Evolutionary conservation across 2,329 filamentous ascomycete genomes (phyloP).

Genomic region (Ascochyta rabiei): DNA sequence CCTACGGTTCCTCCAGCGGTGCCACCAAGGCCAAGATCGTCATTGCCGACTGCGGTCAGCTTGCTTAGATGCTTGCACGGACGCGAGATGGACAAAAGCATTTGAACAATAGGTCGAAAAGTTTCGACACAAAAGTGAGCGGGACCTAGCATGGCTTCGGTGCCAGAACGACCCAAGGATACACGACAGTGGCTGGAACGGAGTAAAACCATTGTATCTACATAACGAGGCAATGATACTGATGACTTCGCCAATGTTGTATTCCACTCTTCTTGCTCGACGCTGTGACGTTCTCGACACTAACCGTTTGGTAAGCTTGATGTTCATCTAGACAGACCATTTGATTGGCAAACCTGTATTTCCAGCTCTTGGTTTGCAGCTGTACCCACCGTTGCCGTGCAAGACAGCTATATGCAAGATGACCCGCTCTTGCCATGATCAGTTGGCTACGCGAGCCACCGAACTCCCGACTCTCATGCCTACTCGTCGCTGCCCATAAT

Average conservation of each 20-base stretch:
- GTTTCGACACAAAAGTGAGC: conserved; percentile 10
- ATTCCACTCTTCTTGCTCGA: background rate
- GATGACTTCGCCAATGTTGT: conserved; percentile 11
- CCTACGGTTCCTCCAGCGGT: conserved; percentile 30
- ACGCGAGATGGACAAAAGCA: conserved; percentile 16
- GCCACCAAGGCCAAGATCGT: conserved; percentile 28
- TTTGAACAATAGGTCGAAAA: conserved; percentile 15
- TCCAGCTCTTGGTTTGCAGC: background rate
- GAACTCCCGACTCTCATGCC: background rate
- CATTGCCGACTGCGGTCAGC: conserved; percentile 35
- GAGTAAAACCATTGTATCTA: conserved; percentile 18
- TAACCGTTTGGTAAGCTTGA: background rate
- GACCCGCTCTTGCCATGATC: background rate
- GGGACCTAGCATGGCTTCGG: conserved; percentile 16
- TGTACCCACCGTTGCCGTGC: background rate
- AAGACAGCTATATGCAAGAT: background rate
- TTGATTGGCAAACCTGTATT: background rate
- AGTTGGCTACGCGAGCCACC: background rate
- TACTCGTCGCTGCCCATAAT: background rate
- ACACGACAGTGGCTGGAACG: conserved; percentile 8
- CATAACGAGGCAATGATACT: conserved; percentile 19
- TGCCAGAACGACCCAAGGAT: conserved; percentile 10
- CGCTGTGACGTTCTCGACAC: background rate
- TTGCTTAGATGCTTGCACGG: conserved; percentile 18
- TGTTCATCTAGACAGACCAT: background rate